Conservation (phyloP, 192 early-diverging fungal species). For the Mortierella claussenii region DNA sequence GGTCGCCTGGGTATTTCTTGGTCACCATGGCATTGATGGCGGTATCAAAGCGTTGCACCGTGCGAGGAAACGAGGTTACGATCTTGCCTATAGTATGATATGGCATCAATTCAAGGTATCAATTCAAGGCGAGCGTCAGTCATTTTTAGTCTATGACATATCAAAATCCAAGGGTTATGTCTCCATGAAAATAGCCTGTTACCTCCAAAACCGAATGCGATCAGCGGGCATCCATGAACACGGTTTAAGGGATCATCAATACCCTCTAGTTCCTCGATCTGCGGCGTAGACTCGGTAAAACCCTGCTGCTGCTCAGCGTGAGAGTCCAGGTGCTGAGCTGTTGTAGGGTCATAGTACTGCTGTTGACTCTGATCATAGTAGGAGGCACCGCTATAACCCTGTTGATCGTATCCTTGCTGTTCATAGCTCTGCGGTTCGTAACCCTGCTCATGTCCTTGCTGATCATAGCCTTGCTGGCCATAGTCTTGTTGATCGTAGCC, state of each 20-base stretch:
- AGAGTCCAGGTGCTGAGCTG: slow-evolving; percentile 26
- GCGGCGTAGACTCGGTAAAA: slow-evolving; percentile 26
- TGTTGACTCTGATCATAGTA: slow-evolving; percentile 45
- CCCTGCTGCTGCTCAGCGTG: slow-evolving; percentile 39
- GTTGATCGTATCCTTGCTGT: slow-evolving; percentile 25
- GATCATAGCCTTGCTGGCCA: slow-evolving; percentile 21
- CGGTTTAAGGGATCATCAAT: slow-evolving; percentile 57
- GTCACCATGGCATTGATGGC: slow-evolving; percentile 31
- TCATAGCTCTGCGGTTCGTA: slow-evolving; percentile 37
- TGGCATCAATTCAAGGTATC: no score
- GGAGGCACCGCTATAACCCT: slow-evolving; percentile 26
- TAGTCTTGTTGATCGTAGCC: slow-evolving; percentile 7
- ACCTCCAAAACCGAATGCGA: slow-evolving; percentile 82
- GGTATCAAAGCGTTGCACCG: slow-evolving; percentile 59
- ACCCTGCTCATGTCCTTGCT: slow-evolving; percentile 3
- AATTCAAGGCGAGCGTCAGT: no score
- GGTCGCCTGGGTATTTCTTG: slow-evolving; percentile 56
- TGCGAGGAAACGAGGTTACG: slow-evolving; percentile 72
- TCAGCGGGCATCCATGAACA: slow-evolving; percentile 64
- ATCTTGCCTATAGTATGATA: slow-evolving; percentile 67
- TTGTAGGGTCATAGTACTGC: slow-evolving; percentile 28
- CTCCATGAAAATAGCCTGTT: background rate
- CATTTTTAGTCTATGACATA: no score
- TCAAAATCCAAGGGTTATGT: no score
- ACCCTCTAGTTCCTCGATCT: slow-evolving; percentile 27